phyloP scores from a whole-genome alignment of 768 basidiomycete species.

The Ramaria rubella region DNA sequence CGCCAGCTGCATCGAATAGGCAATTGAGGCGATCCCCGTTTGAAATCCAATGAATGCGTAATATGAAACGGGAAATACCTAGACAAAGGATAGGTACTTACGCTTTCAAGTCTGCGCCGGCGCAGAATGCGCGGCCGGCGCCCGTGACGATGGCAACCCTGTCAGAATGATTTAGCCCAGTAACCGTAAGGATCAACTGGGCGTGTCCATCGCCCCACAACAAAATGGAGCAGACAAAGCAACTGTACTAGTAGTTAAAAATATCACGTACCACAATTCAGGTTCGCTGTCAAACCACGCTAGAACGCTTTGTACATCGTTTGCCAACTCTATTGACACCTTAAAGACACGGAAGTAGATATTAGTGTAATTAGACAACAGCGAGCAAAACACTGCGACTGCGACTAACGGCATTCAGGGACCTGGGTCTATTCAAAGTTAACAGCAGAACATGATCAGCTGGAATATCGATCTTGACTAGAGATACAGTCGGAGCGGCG shows the following conservation, averaged over 20 bases:
- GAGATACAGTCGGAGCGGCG: conserved; percentile 4
- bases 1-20: conserved; percentile 47
- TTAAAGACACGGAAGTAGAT: background rate
- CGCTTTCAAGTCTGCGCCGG: conserved; percentile 75
- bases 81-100: no score
- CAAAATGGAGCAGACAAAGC: background rate
- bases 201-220: background rate
- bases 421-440: conserved; percentile 59
- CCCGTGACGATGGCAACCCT: conserved; percentile 77
- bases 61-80: background rate
- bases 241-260: background rate
- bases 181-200: background rate
- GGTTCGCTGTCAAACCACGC: conserved; percentile 74
- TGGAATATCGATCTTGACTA: conserved; percentile 37
- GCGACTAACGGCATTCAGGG: conserved; percentile 68
- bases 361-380: background rate
- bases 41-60: background rate
- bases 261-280: conserved; percentile 56
- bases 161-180: conserved; percentile 9
- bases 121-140: conserved; percentile 66
- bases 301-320: conserved; percentile 45
- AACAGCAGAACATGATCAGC: conserved; percentile 46
- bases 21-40: background rate
- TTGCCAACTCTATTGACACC: conserved; percentile 38
- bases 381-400: background rate